These are phyloP conservation scores for Eremothecium coryli DNA, from an alignment of 1,139 yeast species.

Conservation along the genomic window DNA sequence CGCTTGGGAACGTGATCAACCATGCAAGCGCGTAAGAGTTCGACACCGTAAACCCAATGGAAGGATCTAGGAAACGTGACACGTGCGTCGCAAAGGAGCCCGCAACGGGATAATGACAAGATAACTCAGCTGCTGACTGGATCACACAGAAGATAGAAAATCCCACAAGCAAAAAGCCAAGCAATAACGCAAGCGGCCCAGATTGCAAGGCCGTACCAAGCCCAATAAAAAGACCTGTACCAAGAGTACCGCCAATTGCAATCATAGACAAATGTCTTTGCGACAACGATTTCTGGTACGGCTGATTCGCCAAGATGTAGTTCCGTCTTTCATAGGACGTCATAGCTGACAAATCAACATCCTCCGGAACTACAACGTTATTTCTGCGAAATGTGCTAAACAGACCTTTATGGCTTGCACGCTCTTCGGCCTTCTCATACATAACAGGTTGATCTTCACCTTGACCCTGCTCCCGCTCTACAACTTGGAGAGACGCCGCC, in stretches of 20 bases:
- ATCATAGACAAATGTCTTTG: conserved; percentile 57
- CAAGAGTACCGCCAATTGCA: conserved; percentile 54
- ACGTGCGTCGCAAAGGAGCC: conserved; percentile 62
- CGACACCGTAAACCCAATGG: conserved; percentile 52
- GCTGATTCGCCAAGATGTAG: conserved; percentile 43
- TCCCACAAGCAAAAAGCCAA: conserved; percentile 44
- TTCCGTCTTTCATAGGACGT: conserved; percentile 46
- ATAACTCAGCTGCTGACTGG: conserved; percentile 57
- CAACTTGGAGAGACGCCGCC: too few species aligned
- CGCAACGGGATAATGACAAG: conserved; percentile 54
- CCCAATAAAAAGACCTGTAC: conserved; percentile 54
- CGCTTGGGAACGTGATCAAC: conserved; percentile 52
- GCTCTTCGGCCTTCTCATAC: too few species aligned
- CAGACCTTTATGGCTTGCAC: too few species aligned
- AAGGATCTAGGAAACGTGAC: conserved; percentile 52
- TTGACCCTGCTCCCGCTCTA: too few species aligned
- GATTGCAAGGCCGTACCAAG: conserved; percentile 48
- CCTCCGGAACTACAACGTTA: conserved; percentile 32
- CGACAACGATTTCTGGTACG: conserved; percentile 52
- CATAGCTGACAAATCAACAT: conserved; percentile 44
- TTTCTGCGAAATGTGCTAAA: conserved; percentile 30
- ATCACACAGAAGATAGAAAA: conserved; percentile 51
- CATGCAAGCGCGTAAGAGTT: conserved; percentile 54
- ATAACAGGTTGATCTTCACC: too few species aligned
- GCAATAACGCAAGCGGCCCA: conserved; percentile 53